Conservation (phyloP, 2,329 filamentous ascomycete genomes). For the Didymosphaeria variabile region DNA sequence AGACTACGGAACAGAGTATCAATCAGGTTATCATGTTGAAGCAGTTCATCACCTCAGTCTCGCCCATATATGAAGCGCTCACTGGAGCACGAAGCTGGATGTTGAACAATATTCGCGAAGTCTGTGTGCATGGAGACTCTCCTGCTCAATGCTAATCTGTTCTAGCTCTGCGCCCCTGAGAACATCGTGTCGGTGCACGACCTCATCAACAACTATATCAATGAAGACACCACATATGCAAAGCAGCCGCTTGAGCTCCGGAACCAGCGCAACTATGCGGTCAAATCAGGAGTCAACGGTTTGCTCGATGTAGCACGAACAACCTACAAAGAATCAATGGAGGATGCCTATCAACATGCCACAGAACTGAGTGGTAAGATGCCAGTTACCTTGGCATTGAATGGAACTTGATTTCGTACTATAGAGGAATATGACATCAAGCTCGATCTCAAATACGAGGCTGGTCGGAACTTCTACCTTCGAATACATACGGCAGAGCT, state of each 20-base stretch:
- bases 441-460: conserved; percentile 78
- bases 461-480: conserved; percentile 81
- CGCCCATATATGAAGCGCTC: conserved; percentile 73
- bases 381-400: neutral
- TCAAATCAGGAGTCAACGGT: conserved; percentile 85
- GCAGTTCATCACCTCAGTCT: conserved; percentile 75
- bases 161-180: conserved; percentile 69
- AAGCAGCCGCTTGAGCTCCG: conserved; percentile 83
- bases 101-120: conserved; percentile 71
- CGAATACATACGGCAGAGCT: conserved; percentile 70
- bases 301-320: conserved; percentile 88
- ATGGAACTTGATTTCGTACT: conserved; percentile 10
- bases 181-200: conserved; percentile 68
- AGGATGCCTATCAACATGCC: conserved; percentile 78
- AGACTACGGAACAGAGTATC: conserved; percentile 79
- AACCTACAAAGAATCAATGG: conserved; percentile 87
- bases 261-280: conserved; percentile 89
- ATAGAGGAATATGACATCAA: conserved; percentile 63
- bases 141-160: conserved; percentile 1
- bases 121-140: conserved; percentile 29
- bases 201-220: conserved; percentile 75
- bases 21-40: conserved; percentile 90
- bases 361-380: conserved; percentile 69
- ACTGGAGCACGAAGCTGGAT: conserved; percentile 70
- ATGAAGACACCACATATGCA: conserved; percentile 81